A percentile compares a stretch with the other conserved stretches of the same genome.
Conservation (phyloP, 2,329 filamentous ascomycete species). For the Sphaerostilbella broomeana region DNA sequence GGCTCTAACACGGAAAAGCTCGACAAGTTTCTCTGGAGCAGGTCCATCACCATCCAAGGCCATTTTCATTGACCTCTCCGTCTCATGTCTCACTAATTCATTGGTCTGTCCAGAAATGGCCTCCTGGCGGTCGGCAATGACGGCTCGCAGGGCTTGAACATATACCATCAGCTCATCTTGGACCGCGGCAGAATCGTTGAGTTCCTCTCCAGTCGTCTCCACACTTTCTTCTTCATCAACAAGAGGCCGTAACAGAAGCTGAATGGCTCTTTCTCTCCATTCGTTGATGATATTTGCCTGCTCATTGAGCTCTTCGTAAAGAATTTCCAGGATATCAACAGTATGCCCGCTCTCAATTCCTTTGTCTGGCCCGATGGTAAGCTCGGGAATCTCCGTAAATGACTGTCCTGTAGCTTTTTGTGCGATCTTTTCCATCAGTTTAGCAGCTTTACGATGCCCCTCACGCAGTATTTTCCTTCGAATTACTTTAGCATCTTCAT, state of each 20-base stretch:
- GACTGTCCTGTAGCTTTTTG: conserved; percentile 44
- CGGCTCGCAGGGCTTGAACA: conserved; percentile 67
- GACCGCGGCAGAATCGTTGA: conserved; percentile 75
- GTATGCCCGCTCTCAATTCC: conserved; percentile 69
- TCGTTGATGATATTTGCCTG: conserved; percentile 66
- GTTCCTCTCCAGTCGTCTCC: conserved; percentile 82
- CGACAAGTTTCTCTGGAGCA: conserved; percentile 56
- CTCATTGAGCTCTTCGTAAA: conserved; percentile 61
- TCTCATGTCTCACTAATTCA: conserved; percentile 66
- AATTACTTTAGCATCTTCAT: conserved; percentile 70
- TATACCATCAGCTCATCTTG: conserved; percentile 89
- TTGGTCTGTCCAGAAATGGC: conserved; percentile 74
- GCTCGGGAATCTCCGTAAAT: conserved; percentile 57
- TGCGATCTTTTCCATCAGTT: conserved; percentile 56
- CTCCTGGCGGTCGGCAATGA: conserved; percentile 72
- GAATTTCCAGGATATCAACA: conserved; percentile 57
- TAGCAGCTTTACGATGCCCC: conserved; percentile 28
- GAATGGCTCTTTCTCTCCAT: conserved; percentile 68
- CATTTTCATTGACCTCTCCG: conserved; percentile 50
- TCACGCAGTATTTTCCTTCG: conserved; percentile 71
- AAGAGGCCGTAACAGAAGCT: conserved; percentile 65
- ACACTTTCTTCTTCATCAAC: conserved; percentile 71
- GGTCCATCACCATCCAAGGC: conserved; percentile 62
- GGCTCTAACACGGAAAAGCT: conserved; percentile 43
- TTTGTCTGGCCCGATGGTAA: conserved; percentile 42